Conservation (phyloP, 352 stramenopile species). For the Phytophthora brassicae region DNA sequence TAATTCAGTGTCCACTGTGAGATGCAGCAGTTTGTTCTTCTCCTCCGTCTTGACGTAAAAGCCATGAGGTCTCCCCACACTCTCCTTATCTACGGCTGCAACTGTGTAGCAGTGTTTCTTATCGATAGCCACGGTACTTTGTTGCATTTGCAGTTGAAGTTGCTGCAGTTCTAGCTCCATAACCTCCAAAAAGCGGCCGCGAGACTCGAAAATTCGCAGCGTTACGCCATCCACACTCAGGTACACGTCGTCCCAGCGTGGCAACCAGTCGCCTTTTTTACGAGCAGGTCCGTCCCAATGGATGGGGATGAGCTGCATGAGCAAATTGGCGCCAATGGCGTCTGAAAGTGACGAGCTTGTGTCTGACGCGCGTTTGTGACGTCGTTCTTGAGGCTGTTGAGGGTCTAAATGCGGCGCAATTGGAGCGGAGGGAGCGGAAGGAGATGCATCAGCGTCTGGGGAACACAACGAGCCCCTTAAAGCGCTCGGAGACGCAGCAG, state of each 20-base stretch:
- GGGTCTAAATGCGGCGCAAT: conserved; percentile 25
- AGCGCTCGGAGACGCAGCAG: conserved; percentile 13
- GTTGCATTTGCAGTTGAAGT: too few species aligned
- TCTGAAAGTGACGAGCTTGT: conserved; percentile 14
- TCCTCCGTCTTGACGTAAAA: conserved; percentile 56
- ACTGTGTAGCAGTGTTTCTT: conserved; percentile 61
- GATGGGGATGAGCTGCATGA: conserved; percentile 74
- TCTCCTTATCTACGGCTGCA: conserved; percentile 61
- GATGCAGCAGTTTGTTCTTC: conserved; percentile 58
- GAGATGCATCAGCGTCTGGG: conserved; percentile 9
- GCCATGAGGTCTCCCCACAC: conserved; percentile 53
- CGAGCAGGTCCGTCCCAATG: conserved; percentile 62
- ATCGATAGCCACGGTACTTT: conserved; percentile 7
- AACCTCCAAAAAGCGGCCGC: conserved; percentile 48
- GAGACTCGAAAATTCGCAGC: conserved; percentile 75
- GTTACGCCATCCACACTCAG: conserved; percentile 61
- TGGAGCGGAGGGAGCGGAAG: conserved; percentile 1
- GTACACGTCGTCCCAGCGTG: conserved; percentile 75
- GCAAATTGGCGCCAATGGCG: conserved; percentile 28
- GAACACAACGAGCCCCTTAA: conserved; percentile 8
- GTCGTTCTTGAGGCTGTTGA: conserved; percentile 25
- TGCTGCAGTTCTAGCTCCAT: conserved; percentile 36
- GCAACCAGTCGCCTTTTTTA: conserved; percentile 80
- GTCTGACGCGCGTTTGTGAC: conserved; percentile 10
- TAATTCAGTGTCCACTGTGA: conserved; percentile 67